These are phyloP conservation scores for Fabrea salina DNA, from an alignment of 169 alveolate genomes.

Conservation along the genomic window DNA sequence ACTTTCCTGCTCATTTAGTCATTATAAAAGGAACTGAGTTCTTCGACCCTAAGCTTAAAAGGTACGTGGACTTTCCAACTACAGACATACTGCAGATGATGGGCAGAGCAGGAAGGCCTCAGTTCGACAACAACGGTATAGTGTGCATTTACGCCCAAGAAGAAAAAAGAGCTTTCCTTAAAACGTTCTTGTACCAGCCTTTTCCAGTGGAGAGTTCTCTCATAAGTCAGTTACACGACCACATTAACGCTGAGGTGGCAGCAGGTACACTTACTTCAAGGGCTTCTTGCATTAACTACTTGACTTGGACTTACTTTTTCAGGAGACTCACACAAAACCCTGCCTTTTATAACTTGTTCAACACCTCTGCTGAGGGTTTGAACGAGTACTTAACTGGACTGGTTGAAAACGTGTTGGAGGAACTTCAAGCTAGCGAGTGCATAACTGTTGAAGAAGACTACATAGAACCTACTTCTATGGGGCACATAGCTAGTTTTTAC, in stretches of 20 bases:
- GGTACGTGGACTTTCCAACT: conserved; percentile 93
- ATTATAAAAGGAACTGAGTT: conserved; percentile 96
- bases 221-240: conserved; percentile 88
- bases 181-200: conserved; percentile 97
- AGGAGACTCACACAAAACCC: conserved; percentile 87
- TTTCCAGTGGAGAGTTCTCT: conserved; percentile 98
- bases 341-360: conserved; percentile 63
- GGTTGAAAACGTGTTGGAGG: conserved; percentile 50
- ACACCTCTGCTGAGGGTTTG: conserved; percentile 46
- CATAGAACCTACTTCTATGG: conserved; percentile 58
- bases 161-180: conserved; percentile 94
- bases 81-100: conserved; percentile 96
- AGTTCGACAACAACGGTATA: conserved; percentile 94
- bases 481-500: conserved; percentile 74
- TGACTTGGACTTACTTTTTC: conserved; percentile 88
- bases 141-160: conserved; percentile 96
- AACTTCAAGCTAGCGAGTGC: conserved; percentile 60
- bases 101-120: conserved; percentile 99
- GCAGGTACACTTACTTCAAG: conserved; percentile 88
- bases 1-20: conserved; percentile 98
- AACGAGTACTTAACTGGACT: conserved; percentile 50
- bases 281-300: conserved; percentile 78
- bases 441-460: conserved; percentile 65
- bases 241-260: conserved; percentile 97
- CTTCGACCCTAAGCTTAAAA: conserved; percentile 86